These are phyloP conservation scores for Boletus rubropictus DNA, from an alignment of 768 basidiomycete genomes.

Conservation along the genomic window DNA sequence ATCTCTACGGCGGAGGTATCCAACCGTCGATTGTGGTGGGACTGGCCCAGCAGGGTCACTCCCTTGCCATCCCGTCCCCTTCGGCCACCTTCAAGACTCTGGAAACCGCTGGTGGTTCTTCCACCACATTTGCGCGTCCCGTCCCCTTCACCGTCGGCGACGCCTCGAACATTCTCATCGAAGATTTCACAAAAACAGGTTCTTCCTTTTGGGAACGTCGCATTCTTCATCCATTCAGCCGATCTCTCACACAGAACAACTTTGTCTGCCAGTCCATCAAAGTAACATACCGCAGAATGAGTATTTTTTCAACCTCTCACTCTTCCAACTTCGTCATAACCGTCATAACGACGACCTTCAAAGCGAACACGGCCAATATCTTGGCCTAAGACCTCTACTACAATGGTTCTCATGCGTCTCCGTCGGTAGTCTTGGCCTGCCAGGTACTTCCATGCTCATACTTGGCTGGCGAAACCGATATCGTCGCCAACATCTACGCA, in stretches of 20 bases:
- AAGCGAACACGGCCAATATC: slow-evolving; percentile 35
- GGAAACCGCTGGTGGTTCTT: slow-evolving; percentile 40
- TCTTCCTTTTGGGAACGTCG: slow-evolving; percentile 40
- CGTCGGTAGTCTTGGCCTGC: slow-evolving; percentile 45
- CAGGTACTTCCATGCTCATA: slow-evolving; percentile 19
- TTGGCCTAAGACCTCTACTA: slow-evolving; percentile 40
- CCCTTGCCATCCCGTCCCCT: slow-evolving; percentile 6
- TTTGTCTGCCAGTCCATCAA: slow-evolving; percentile 41
- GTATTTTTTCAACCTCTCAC: slow-evolving; percentile 32
- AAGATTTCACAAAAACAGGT: slow-evolving; percentile 34
- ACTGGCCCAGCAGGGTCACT: slow-evolving; percentile 23
- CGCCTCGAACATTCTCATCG: slow-evolving; percentile 36
- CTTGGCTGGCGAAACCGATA: slow-evolving; percentile 33
- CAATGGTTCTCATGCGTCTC: slow-evolving; percentile 37
- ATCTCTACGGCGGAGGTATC: slow-evolving; percentile 39
- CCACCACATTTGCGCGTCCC: slow-evolving; percentile 38
- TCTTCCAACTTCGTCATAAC: slow-evolving; percentile 32
- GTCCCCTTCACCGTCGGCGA: slow-evolving; percentile 41
- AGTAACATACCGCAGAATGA: slow-evolving; percentile 38
- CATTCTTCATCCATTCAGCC: not conserved
- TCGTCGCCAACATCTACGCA: slow-evolving; percentile 40
- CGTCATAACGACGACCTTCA: too few species aligned
- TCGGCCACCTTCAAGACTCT: slow-evolving; percentile 18
- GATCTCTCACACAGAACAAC: slow-evolving; percentile 23
- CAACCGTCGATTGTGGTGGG: slow-evolving; percentile 43